These are phyloP conservation scores for Rhodamnia argentea DNA, from an alignment of 345 rosid species.

Conservation along the genomic window DNA sequence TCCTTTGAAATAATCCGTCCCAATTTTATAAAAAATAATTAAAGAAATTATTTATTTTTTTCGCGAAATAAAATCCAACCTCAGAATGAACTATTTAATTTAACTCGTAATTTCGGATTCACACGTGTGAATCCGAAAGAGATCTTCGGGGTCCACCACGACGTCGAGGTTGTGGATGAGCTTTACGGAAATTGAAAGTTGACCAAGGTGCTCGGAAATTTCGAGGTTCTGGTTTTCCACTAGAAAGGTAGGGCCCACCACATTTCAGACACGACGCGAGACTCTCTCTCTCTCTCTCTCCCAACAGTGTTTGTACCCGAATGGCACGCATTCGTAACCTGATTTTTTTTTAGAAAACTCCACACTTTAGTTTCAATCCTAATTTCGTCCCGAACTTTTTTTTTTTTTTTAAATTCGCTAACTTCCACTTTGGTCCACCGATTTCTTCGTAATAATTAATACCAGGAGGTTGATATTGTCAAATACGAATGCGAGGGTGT, in stretches of 20 bases:
- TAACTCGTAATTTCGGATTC: neutral
- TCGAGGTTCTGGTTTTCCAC: neutral
- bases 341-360: neutral
- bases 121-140: neutral
- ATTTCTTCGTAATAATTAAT: too few species aligned
- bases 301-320: neutral
- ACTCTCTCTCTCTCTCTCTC: too few species aligned
- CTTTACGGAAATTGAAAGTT: neutral
- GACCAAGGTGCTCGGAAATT: neutral
- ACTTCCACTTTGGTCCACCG: neutral
- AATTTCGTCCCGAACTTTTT: fast-evolving
- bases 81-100: too few species aligned
- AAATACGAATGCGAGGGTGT: neutral
- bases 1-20: too few species aligned
- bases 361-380: neutral
- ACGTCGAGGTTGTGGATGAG: neutral
- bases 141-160: neutral
- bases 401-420: neutral
- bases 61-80: too few species aligned
- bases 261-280: too few species aligned
- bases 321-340: neutral
- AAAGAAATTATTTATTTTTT: too few species aligned
- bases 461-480: too few species aligned
- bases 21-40: too few species aligned
- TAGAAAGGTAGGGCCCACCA: neutral